Evolutionary conservation across 2,329 filamentous ascomycete genomes (phyloP).

Genomic region (Herpotrichia juniperi): DNA sequence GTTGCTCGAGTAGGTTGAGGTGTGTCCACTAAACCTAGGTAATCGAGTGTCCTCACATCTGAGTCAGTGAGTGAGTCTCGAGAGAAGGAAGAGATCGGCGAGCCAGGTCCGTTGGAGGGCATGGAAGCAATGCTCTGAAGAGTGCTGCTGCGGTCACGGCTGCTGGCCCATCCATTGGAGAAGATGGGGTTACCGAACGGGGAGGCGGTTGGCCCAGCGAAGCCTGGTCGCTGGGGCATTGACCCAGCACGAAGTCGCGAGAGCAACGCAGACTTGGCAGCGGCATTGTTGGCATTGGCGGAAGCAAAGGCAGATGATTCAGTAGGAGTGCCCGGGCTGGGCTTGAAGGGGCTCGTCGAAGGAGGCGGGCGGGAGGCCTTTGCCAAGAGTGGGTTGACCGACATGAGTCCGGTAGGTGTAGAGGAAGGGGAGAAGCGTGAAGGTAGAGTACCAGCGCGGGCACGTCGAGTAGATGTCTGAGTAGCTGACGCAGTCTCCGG

Average conservation of each 20-base stretch:
- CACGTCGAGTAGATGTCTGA: conserved; percentile 73
- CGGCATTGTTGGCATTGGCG: conserved; percentile 55
- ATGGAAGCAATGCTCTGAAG: conserved; percentile 88
- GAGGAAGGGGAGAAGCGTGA: conserved; percentile 87
- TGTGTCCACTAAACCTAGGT: conserved; percentile 91
- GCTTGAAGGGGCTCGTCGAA: conserved; percentile 85
- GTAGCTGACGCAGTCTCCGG: conserved; percentile 64
- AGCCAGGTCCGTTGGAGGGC: conserved; percentile 84
- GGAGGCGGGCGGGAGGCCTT: conserved; percentile 87
- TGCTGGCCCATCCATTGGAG: conserved; percentile 80
- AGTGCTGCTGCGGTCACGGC: conserved; percentile 83
- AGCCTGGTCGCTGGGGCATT: conserved; percentile 85
- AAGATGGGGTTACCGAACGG: conserved; percentile 93
- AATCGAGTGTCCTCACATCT: conserved; percentile 92
- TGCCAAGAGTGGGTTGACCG: conserved; percentile 61
- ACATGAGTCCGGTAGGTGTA: conserved; percentile 63
- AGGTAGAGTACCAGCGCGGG: conserved; percentile 93
- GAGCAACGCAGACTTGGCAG: conserved; percentile 73
- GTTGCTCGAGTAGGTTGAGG: conserved; percentile 80
- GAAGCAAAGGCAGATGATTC: conserved; percentile 38
- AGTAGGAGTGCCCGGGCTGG: conserved; percentile 55
- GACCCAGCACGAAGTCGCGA: conserved; percentile 90
- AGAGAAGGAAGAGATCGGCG: conserved; percentile 84
- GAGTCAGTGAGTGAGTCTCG: conserved; percentile 83
- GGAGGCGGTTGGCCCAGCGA: conserved; percentile 59